Evolutionary conservation across 306 rosid species (phyloP).

Genomic region (Quillaja saponaria): DNA sequence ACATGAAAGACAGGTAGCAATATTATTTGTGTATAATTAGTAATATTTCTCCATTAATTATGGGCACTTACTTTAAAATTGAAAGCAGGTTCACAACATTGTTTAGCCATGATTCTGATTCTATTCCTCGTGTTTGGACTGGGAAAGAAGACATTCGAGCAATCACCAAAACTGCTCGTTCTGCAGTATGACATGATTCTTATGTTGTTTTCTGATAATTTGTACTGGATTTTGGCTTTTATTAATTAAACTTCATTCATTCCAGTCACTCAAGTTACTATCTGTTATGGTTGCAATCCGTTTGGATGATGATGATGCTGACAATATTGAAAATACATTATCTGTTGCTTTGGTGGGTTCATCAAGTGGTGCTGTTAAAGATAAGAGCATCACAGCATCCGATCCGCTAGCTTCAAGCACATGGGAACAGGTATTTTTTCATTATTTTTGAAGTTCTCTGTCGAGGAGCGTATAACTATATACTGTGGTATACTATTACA

Average conservation of each 20-base stretch:
- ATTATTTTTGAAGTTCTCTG: constrained; percentile 19
- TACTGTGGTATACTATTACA: not conserved
- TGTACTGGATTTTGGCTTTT: constrained; percentile 19
- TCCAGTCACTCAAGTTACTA: constrained; percentile 89
- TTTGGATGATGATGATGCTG: constrained; percentile 63
- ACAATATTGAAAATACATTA: constrained; percentile 66
- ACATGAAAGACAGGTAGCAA: constrained; percentile 92
- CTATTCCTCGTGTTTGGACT: constrained; percentile 97
- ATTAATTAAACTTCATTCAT: constrained; percentile 5
- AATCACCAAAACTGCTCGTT: constrained; percentile 90
- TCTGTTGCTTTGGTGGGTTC: constrained; percentile 64
- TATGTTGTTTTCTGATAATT: constrained; percentile 10
- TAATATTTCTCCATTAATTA: not conserved
- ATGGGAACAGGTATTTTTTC: constrained; percentile 74
- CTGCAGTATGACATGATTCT: constrained; percentile 59
- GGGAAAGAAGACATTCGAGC: constrained; percentile 90
- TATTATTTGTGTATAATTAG: constrained; percentile 22
- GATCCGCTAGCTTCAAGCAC: constrained; percentile 93
- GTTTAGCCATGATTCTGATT: constrained; percentile 95
- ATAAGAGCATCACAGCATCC: constrained; percentile 51
- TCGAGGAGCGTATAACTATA: constrained; percentile 9
- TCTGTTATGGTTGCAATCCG: constrained; percentile 91
- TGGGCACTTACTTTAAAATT: constrained; percentile 39
- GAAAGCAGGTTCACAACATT: constrained; percentile 71
- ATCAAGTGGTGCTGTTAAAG: constrained; percentile 44